Conservation (phyloP, 2,329 filamentous ascomycete genomes). For the Exophiala calicioides region DNA sequence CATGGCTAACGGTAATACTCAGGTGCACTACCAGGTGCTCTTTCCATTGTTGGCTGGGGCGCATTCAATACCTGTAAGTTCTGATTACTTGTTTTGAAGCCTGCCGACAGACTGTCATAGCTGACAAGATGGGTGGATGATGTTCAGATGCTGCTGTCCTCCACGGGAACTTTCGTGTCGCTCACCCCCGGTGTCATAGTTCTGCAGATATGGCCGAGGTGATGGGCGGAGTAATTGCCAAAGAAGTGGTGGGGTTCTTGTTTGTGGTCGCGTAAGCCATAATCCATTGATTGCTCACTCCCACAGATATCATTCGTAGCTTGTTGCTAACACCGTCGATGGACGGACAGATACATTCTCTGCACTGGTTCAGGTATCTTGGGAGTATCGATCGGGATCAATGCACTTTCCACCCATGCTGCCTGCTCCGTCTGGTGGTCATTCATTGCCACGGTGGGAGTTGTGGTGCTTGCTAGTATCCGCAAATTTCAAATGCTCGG, state of each 20-base stretch:
- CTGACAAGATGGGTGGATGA: too few species aligned
- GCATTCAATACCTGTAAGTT: constrained; percentile 50
- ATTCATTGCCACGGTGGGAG: constrained; percentile 32
- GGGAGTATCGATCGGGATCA: constrained; percentile 44
- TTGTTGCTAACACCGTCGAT: too few species aligned
- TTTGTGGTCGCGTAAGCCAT: constrained; percentile 30
- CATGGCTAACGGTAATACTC: not conserved
- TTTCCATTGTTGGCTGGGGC: constrained; percentile 53
- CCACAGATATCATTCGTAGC: too few species aligned
- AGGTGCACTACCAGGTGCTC: constrained; percentile 47
- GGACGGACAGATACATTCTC: constrained; percentile 47
- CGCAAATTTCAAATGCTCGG: constrained; percentile 35
- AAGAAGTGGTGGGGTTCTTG: constrained; percentile 36
- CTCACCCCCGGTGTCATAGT: constrained; percentile 53
- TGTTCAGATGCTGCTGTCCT: constrained; percentile 42
- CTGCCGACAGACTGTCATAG: too few species aligned
- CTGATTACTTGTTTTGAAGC: too few species aligned
- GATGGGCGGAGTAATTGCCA: not conserved
- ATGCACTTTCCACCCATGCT: constrained; percentile 44
- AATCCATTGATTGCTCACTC: too few species aligned
- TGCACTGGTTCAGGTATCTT: constrained; percentile 47
- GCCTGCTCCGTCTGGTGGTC: constrained; percentile 35
- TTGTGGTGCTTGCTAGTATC: constrained; percentile 32
- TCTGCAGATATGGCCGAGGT: not conserved
- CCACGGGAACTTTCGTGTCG: constrained; percentile 54